Percentiles rank a stretch among this genome's conserved stretches.
phyloP scores from a whole-genome alignment of 2,329 filamentous ascomycete species.

The Clarireedia hainanense region DNA sequence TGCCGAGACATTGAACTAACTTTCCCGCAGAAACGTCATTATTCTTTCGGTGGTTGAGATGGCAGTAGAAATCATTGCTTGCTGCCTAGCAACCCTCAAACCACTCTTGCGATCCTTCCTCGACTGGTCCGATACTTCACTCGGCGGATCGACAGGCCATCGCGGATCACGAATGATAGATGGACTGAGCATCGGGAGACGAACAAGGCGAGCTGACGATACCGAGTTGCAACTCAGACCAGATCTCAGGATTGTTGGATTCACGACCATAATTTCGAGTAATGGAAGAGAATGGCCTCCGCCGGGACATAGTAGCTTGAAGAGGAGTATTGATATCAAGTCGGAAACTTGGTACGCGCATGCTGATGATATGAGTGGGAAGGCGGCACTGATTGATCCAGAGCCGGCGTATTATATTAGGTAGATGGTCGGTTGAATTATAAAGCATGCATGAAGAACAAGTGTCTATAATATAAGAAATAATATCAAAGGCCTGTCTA shows the following conservation, averaged over 20 bases:
- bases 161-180: background rate
- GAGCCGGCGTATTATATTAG: background rate
- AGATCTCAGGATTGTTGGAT: conserved; percentile 4
- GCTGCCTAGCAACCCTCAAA: conserved; percentile 20
- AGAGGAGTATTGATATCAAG: background rate
- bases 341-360: background rate
- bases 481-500: too few species aligned
- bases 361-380: background rate
- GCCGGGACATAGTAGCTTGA: background rate
- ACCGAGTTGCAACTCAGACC: background rate
- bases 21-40: background rate
- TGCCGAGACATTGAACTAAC: background rate
- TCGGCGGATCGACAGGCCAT: background rate
- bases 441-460: too few species aligned
- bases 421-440: background rate
- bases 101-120: conserved; percentile 21
- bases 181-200: background rate
- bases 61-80: conserved; percentile 21
- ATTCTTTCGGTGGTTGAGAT: conserved; percentile 18
- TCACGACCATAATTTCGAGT: conserved; percentile 5
- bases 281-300: background rate
- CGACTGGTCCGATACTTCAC: conserved; percentile 4
- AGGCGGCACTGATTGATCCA: background rate
- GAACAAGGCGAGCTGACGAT: background rate
- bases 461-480: too few species aligned